Base-by-base conservation (phyloP, 1,139 yeast species). In the Kodamaea arcana region DNA sequence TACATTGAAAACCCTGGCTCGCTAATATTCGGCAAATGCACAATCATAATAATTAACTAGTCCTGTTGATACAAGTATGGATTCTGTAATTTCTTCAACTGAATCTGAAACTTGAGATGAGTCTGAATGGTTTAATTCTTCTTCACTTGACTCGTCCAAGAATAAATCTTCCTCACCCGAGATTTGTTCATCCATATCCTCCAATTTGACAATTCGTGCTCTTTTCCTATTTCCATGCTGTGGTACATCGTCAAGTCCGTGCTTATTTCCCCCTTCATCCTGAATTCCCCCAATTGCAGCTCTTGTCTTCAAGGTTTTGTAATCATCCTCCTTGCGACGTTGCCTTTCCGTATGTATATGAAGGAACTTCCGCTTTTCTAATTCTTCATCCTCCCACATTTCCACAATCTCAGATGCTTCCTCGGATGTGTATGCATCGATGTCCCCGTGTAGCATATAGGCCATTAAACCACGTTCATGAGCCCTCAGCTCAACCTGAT, bases 381-480 rank as follows among this genome's bases (percentile, higher is more conserved):
- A 39, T 40, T 27, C 26, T n/a, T 40, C 39, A 2, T 15, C 18
- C 21, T 42, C 38, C 50, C 48, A 44, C 15, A 33, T 33, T 15
- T 43, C 36, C 16, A 46, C 35, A 15, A 46, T 47, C 20, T 40
- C 39, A 23, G 34, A 28, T 1, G 43, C 50, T 25, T 47, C 49
- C 7, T 34, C 35, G 9, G 33, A 39, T 27, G 24, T 16, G 31
- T 29, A 10, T 39, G 32, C 9, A 36, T 22, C 18, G 36, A 31
- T 8, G 38, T 34, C 11, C 36, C 38, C 41, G 37, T 25, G 17
- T 9, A 8, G 26, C 10, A 49, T 33, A 32, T 28, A 29, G 1
- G 47, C 41, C 27, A 39, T 38, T 23, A 53, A 36, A 6, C 51
- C 54, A 16, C 51, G 55, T 33, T 60, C 62, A 30, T 59, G 44